These are phyloP conservation scores for Pseudodiploospora longispora DNA, from an alignment of 2,329 filamentous ascomycete species.

Conservation along the genomic window DNA sequence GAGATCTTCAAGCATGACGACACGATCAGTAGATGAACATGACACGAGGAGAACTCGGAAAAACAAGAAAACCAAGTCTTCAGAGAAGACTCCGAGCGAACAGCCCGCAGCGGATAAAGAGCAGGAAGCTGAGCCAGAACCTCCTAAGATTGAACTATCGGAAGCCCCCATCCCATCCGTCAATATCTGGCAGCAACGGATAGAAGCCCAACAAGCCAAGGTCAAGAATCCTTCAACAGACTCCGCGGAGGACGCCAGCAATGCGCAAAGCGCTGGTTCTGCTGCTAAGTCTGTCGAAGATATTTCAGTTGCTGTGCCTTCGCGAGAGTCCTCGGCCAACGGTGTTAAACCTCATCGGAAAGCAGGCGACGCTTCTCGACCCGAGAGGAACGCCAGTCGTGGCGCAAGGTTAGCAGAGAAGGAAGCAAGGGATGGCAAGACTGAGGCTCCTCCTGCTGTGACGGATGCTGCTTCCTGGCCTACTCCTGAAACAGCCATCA, in stretches of 20 bases:
- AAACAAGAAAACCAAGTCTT: conserved; percentile 51
- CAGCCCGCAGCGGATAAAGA: conserved; percentile 52
- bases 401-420: conserved; percentile 39
- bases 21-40: conserved; percentile 58
- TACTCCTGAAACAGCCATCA: conserved; percentile 67
- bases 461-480: conserved; percentile 80
- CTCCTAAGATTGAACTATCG: conserved; percentile 57
- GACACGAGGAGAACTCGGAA: conserved; percentile 40
- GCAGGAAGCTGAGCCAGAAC: conserved; percentile 33
- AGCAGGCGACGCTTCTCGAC: conserved; percentile 30
- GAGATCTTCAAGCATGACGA: conserved; percentile 53
- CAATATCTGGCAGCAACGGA: conserved; percentile 81
- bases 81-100: conserved; percentile 35
- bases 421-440: conserved; percentile 25
- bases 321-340: conserved; percentile 22
- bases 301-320: conserved; percentile 8
- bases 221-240: conserved; percentile 26
- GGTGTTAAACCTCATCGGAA: conserved; percentile 36
- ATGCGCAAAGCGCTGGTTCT: conserved; percentile 37
- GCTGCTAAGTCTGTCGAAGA: conserved; percentile 17
- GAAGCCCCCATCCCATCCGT: conserved; percentile 77
- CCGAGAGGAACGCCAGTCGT: conserved; percentile 36
- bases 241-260: conserved; percentile 30
- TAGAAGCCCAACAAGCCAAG: conserved; percentile 55
- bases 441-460: conserved; percentile 50